Evolutionary conservation across 163 green algal species (phyloP).

Genomic region (Trebouxia gelatinosa): DNA sequence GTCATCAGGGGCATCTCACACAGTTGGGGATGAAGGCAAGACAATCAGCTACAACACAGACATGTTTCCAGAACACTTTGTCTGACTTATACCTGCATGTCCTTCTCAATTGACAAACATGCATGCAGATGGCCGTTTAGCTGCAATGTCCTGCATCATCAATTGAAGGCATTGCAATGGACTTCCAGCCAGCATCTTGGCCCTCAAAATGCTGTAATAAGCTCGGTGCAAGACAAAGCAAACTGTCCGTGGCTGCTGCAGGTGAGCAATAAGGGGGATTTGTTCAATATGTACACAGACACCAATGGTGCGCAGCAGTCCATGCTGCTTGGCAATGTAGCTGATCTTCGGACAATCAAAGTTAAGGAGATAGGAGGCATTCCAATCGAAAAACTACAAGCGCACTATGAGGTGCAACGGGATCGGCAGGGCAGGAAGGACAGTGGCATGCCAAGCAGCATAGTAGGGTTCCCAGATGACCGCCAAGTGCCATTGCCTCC

Average conservation of each 20-base stretch:
- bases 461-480: neutral
- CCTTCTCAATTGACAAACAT: too few relatives aligned
- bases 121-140: too few relatives aligned
- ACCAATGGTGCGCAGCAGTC: constrained; percentile 52
- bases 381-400: constrained; percentile 37
- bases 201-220: neutral
- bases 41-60: too few relatives aligned
- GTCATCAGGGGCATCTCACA: neutral
- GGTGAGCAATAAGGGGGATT: constrained; percentile 64
- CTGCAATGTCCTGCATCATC: too few relatives aligned
- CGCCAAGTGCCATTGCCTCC: neutral
- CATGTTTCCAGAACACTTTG: too few relatives aligned
- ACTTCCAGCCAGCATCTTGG: neutral
- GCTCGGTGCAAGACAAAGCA: neutral
- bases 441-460: neutral
- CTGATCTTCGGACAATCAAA: constrained; percentile 14
- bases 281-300: constrained; percentile 77
- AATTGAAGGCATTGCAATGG: too few relatives aligned
- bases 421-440: neutral
- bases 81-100: too few relatives aligned
- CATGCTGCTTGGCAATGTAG: constrained; percentile 66
- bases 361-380: constrained; percentile 47
- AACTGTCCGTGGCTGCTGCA: constrained; percentile 29
- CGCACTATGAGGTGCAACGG: neutral
- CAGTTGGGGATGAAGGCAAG: too few relatives aligned